Conservation (phyloP, 164 flowering plant species). For the Chimonanthus salicifolius region DNA sequence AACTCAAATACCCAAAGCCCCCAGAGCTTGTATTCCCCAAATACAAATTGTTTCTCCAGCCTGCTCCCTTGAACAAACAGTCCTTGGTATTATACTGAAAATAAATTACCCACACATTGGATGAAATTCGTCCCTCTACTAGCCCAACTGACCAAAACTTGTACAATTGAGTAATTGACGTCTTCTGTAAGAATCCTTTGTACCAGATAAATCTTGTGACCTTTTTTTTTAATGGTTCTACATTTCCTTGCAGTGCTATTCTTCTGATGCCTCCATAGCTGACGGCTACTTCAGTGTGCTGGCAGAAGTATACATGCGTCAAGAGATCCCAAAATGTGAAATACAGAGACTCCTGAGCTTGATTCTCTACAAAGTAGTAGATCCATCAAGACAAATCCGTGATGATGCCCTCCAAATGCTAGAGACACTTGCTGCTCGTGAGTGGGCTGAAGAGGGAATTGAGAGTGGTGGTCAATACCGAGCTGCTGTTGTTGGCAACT, state of each 20-base stretch:
- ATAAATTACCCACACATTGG: too few relatives aligned
- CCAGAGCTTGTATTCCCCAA: too few relatives aligned
- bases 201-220: too few relatives aligned
- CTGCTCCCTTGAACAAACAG: too few relatives aligned
- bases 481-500: slow-evolving; percentile 98
- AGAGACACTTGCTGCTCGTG: slow-evolving; percentile 89
- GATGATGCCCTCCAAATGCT: slow-evolving; percentile 99
- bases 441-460: slow-evolving; percentile 92
- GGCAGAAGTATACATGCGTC: slow-evolving; percentile 98
- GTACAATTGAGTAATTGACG: too few relatives aligned
- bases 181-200: too few relatives aligned
- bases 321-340: slow-evolving; percentile 96
- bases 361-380: slow-evolving; percentile 96
- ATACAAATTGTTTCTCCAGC: too few relatives aligned
- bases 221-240: background rate
- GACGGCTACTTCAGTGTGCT: slow-evolving; percentile 98
- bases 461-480: slow-evolving; percentile 77
- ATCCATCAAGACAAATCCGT: slow-evolving; percentile 91
- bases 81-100: too few relatives aligned
- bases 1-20: too few relatives aligned
- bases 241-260: slow-evolving; percentile 64
- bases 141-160: too few relatives aligned
- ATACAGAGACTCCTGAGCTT: slow-evolving; percentile 90
- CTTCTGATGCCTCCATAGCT: slow-evolving; percentile 90
- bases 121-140: too few relatives aligned